phyloP scores from a whole-genome alignment of 768 basidiomycete species.

The Neoboletus magnificus region DNA sequence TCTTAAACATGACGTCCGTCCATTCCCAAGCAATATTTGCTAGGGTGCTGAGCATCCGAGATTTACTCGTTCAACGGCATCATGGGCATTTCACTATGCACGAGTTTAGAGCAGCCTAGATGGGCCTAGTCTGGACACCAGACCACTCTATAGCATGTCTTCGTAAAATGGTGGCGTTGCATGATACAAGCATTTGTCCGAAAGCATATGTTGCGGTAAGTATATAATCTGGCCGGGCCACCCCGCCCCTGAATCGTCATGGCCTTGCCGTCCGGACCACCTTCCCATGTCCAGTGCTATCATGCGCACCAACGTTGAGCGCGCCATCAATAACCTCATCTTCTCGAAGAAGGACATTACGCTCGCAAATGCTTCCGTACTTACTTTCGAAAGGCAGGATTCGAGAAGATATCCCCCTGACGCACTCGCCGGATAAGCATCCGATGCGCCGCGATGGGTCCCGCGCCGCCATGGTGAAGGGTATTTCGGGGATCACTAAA shows the following conservation, averaged over 20 bases:
- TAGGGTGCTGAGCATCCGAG: neutral
- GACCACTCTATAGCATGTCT: too few species aligned
- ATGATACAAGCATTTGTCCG: constrained; percentile 6
- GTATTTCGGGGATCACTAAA: neutral
- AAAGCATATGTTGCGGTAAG: neutral
- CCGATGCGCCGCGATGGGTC: neutral
- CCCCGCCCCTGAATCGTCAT: neutral
- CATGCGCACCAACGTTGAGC: constrained; percentile 15
- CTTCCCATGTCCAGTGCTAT: neutral
- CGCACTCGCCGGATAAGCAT: constrained; percentile 14
- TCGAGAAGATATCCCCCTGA: constrained; percentile 4
- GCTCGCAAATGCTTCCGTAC: constrained; percentile 7
- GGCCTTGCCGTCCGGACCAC: neutral
- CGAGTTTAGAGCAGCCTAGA: neutral
- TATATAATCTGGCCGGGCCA: neutral
- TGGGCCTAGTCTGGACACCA: too few species aligned
- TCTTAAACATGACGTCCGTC: neutral
- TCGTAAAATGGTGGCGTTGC: neutral
- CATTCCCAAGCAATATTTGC: neutral
- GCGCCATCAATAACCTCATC: constrained; percentile 9
- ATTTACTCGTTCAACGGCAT: neutral
- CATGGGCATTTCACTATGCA: neutral
- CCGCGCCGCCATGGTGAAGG: neutral
- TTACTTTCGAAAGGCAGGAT: constrained; percentile 12
- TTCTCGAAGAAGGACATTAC: constrained; percentile 4